Evolutionary conservation across 371 early-diverging fungal genomes (phyloP).

Genomic region (Mortierella sp.): DNA sequence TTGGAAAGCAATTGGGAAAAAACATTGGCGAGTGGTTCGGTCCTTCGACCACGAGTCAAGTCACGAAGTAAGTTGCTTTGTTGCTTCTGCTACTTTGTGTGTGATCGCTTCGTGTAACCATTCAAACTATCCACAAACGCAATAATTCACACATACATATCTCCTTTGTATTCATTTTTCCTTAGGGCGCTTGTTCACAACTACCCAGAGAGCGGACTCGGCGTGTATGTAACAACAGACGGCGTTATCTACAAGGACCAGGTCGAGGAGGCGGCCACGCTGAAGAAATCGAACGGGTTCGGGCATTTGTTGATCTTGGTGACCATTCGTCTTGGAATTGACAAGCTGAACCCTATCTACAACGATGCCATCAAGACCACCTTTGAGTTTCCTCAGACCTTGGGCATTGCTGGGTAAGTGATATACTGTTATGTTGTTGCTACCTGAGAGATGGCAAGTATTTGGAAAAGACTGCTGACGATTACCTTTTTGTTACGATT

Average conservation of each 20-base stretch:
- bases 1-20: conserved; percentile 89
- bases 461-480: no score
- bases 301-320: conserved; percentile 86
- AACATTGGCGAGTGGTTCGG: conserved; percentile 98
- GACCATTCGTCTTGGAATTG: conserved; percentile 91
- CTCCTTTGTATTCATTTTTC: background rate
- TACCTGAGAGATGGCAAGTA: no score
- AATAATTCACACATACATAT: background rate
- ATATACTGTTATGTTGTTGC: background rate
- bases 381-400: conserved; percentile 82
- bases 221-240: conserved; percentile 81
- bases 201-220: conserved; percentile 71
- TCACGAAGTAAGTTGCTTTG: conserved; percentile 74
- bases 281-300: conserved; percentile 51
- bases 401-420: conserved; percentile 92
- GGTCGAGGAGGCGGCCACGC: conserved; percentile 33
- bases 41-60: conserved; percentile 93
- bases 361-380: conserved; percentile 80
- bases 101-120: background rate
- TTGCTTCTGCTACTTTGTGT: background rate
- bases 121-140: background rate
- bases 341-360: conserved; percentile 89
- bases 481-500: background rate
- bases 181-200: conserved; percentile 77
- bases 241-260: conserved; percentile 79